Conservation (phyloP, 345 rosid genomes). For the Camelina neglecta region DNA sequence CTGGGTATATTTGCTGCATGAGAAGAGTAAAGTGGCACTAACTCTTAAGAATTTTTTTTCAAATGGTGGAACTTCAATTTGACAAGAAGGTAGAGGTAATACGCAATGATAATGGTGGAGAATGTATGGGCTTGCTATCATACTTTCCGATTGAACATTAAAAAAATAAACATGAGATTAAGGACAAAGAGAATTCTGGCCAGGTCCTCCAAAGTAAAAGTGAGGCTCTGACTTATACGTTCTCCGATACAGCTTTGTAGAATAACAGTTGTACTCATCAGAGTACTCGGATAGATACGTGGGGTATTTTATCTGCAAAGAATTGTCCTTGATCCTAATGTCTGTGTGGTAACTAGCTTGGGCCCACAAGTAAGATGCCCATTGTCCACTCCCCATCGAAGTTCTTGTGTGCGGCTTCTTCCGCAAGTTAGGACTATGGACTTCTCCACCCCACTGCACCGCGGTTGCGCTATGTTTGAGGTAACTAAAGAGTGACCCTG, state of each 20-base stretch:
- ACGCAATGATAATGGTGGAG: no score
- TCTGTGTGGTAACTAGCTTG: slow-evolving; percentile 46
- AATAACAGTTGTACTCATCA: slow-evolving; percentile 48
- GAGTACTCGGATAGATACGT: slow-evolving; percentile 27
- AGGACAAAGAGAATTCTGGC: slow-evolving; percentile 42
- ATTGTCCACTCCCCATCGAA: slow-evolving; percentile 60
- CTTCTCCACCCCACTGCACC: slow-evolving; percentile 69
- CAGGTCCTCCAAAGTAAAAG: slow-evolving; percentile 63
- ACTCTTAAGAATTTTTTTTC: no score
- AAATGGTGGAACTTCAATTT: no score
- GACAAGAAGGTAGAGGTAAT: no score
- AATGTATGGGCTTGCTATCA: no score
- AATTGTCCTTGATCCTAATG: slow-evolving; percentile 51
- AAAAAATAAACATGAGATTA: slow-evolving; percentile 9
- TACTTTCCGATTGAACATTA: background rate
- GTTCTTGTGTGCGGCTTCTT: slow-evolving; percentile 60
- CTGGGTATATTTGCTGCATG: no score
- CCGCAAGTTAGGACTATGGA: slow-evolving; percentile 50
- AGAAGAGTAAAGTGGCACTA: no score
- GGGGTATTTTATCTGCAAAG: slow-evolving; percentile 50
- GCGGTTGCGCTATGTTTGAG: slow-evolving; percentile 49
- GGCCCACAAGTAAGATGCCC: slow-evolving; percentile 10
- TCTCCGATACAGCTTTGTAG: slow-evolving; percentile 28
- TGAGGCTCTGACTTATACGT: slow-evolving; percentile 39
- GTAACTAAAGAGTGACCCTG: slow-evolving; percentile 39